Percentiles rank a stretch among this genome's conserved stretches.
phyloP scores from a whole-genome alignment of 176 grass and related monocot species.

The Microstegium vimineum region DNA sequence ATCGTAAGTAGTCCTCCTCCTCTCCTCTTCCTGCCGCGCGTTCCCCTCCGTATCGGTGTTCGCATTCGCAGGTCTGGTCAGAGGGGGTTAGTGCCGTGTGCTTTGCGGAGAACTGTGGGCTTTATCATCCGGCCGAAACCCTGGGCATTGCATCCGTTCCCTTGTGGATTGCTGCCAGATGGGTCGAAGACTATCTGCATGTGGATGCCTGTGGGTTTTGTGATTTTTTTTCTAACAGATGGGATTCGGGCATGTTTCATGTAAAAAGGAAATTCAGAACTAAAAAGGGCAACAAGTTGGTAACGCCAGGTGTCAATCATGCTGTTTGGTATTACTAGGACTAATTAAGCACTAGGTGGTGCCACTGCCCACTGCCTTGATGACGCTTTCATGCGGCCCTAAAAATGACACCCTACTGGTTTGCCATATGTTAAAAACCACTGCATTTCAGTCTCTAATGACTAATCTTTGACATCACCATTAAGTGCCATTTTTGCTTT shows the following conservation, averaged over 20 bases:
- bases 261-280: neutral
- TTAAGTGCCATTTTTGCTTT: neutral
- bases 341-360: neutral
- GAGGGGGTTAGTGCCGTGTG: neutral
- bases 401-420: neutral
- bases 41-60: neutral
- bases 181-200: neutral
- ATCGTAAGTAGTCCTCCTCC: constrained; percentile 15
- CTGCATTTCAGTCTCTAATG: constrained; percentile 6
- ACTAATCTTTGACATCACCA: neutral
- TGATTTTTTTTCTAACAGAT: neutral
- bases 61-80: neutral
- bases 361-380: neutral
- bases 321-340: neutral
- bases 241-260: neutral
- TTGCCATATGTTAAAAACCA: neutral
- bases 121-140: neutral
- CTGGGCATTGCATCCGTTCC: neutral
- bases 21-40: neutral
- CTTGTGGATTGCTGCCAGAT: neutral
- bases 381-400: constrained; percentile 2
- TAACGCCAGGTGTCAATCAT: neutral
- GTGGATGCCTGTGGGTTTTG: neutral
- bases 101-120: neutral
- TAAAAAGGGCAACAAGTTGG: neutral